Base-by-base conservation (phyloP, 2,329 filamentous ascomycete species). In the Xylaria sp. region DNA sequence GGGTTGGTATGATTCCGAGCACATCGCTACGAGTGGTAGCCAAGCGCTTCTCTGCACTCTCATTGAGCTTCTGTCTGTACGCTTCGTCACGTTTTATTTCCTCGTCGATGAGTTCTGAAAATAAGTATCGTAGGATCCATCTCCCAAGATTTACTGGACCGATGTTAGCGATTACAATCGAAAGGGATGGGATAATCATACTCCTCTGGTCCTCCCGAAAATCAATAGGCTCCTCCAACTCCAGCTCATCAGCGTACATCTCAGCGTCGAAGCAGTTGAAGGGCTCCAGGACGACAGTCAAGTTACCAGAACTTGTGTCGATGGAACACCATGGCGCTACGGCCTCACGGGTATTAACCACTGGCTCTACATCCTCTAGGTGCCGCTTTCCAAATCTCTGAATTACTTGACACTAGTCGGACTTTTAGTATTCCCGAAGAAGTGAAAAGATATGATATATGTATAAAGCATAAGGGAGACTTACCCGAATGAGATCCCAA, bases 201-300 rank as follows among this genome's bases (percentile, higher is more conserved):
- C 93, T 97, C 82, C 96, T 89, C 82, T 98, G 95, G 75, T 99
- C 96, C 75, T 98, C 95, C 66, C 92, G 87, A 77, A 97, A 97
- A 13, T 94, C 91, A 20, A 92, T 84, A n/a, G 88, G 84, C 71
- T 94, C 91, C 12, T 92, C 87, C 64, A 95, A 75, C 50, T 90
- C 85, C 44, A 97, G 83, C 81, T 98, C 94, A 78, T 99, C 96
- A 0, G 94, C 95, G 79, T 99, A 99, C 80, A 97, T 92, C 78
- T 99, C 96, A 18, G 94, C 96, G 81, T 99, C 96, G 75, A 99
- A 99, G 79, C 94, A 98, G 74, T 97, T 97, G 76, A 96, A 97
- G 50, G 94, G 93, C 78, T 99, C 96, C 20, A 99, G 81, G 20
- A 97, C 91, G 2, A 98, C 95, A 1, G 94, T 95, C 65, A 99